Evolutionary conservation across 1,284 basidiomycete species (phyloP), one percentile per base, ranked within the genome.

Genomic region (Melampsora americana): DNA sequence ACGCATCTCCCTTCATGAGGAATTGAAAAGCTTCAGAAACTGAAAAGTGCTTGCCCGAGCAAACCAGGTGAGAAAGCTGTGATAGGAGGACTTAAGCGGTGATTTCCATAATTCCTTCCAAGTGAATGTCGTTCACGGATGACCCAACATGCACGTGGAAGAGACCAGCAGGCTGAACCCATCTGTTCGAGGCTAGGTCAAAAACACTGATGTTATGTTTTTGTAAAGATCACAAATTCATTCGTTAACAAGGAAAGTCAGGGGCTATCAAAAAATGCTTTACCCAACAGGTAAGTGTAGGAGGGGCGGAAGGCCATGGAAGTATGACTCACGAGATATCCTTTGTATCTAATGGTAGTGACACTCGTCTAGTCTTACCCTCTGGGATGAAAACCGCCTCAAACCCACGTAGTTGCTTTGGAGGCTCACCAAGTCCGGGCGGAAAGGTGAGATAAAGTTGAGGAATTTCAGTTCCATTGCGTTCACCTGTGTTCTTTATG

Each of bases 331-430:
- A 56, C 53, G 78, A 71, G 26, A 79, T 50, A 39, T 80, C 79
- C 42, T 79, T 77, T 46, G 76, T 77, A 59, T 77, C 77, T 48
- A 80, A 46, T 64, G 78, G 74, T 28, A 79, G 78, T 18, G 46
- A 53, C 18, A 78, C 79, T 30, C 76, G 78, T 12, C 73, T 68
- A 28, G 79, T 80, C 77, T 81, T 78, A 11, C 77, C 78, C 28
- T 74, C 20, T 39, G 69, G 5, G 23, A 80, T 53, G 26, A 75
- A 77, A 32, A 79, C 48, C 72, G 78, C 77, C 23, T 80, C 78
- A 65, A 81, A 81, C 12, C 80, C 80, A 48, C 80, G 74, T 3
- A 81, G 76, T 2, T 75, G 76, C 73, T 78, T 79, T 44, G 79
- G 48, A 39, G 79, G 79, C 56, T 77, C 77, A 11, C 78, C 67